Conservation (phyloP, 2,329 filamentous ascomycete species). For the Phialophora macrospora region DNA sequence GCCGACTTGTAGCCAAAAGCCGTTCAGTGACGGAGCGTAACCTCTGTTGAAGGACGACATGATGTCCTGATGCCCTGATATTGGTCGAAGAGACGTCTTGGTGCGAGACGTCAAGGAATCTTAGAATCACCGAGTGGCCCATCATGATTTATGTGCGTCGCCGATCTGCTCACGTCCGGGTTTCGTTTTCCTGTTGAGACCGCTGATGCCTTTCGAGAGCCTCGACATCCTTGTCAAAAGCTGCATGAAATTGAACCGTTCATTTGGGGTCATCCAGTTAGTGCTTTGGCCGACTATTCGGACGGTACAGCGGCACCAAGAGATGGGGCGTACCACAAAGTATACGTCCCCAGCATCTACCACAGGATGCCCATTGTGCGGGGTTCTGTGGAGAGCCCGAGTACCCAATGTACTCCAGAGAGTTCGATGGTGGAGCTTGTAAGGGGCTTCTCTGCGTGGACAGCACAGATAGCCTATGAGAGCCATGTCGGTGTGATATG, state of each 20-base stretch:
- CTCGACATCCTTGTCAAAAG: not conserved
- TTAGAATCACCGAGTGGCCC: not conserved
- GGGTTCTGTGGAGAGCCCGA: not conserved
- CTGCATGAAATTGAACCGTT: not conserved
- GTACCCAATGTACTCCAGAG: not conserved
- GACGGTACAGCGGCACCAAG: not conserved
- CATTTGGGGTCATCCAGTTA: not conserved
- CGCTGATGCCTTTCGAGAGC: not conserved
- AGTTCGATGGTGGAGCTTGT: not conserved
- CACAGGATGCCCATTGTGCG: not conserved
- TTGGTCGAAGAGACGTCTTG: not conserved
- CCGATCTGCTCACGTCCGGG: slow-evolving; percentile 2
- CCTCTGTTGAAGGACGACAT: slow-evolving; percentile 34
- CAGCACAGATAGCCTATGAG: not conserved
- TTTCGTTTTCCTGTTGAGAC: slow-evolving; percentile 7
- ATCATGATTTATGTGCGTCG: slow-evolving; percentile 12
- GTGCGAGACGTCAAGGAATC: not conserved
- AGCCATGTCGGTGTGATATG: not conserved
- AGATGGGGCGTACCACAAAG: not conserved
- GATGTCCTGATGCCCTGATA: not conserved
- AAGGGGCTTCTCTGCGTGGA: not conserved
- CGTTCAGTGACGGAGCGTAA: slow-evolving; percentile 23
- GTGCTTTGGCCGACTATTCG: not conserved
- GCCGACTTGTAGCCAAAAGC: slow-evolving; percentile 27
- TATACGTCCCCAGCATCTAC: not conserved